Evolutionary conservation across 495 filamentous ascomycete species (phyloP).

Genomic region (Penicillium maclennaniae): DNA sequence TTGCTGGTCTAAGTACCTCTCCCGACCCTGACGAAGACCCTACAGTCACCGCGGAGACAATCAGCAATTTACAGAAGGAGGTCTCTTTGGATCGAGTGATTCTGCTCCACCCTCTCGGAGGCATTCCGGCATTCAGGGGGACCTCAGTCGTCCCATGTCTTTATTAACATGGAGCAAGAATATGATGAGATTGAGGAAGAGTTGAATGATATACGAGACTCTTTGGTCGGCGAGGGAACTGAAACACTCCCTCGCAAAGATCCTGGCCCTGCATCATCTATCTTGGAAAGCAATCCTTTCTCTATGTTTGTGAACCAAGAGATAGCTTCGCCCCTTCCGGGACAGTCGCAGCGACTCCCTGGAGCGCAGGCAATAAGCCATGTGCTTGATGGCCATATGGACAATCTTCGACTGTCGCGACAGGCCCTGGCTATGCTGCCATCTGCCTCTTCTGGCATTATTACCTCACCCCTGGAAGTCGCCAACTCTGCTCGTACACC

Average conservation of each 20-base stretch:
- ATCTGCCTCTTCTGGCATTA: constrained; percentile 75
- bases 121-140: constrained; percentile 69
- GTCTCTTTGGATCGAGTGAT: constrained; percentile 81
- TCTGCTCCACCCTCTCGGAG: constrained; percentile 81
- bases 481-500: constrained; percentile 55
- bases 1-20: constrained; percentile 53
- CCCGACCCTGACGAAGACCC: constrained; percentile 48
- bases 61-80: constrained; percentile 45
- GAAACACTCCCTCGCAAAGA: not conserved
- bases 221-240: constrained; percentile 9
- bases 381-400: constrained; percentile 51
- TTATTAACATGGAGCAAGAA: constrained; percentile 94
- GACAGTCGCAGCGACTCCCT: constrained; percentile 2
- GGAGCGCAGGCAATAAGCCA: constrained; percentile 11
- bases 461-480: constrained; percentile 81
- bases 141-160: constrained; percentile 71
- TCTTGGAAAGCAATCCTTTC: constrained; percentile 43
- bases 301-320: constrained; percentile 43
- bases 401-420: constrained; percentile 69
- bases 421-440: constrained; percentile 73
- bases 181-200: constrained; percentile 62
- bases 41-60: constrained; percentile 37
- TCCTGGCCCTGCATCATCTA: constrained; percentile 11
- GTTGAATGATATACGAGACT: constrained; percentile 37
- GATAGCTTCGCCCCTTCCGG: constrained; percentile 17